These are phyloP conservation scores for Cyclaneusma minus DNA, from an alignment of 2,329 filamentous ascomycete species.

Conservation along the genomic window DNA sequence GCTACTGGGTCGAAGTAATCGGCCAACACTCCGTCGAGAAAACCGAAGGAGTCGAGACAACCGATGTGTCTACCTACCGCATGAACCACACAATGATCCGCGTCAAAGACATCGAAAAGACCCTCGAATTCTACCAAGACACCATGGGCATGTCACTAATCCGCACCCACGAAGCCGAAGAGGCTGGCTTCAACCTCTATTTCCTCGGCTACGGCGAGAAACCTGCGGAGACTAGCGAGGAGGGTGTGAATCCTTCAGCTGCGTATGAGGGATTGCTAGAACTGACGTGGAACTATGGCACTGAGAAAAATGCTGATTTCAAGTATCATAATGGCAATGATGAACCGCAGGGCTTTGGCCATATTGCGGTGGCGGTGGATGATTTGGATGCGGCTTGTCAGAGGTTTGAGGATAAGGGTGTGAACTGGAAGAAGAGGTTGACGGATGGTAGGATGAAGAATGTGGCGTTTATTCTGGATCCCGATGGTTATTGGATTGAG, in stretches of 20 bases:
- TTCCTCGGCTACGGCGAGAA: slow-evolving; percentile 68
- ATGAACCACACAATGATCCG: slow-evolving; percentile 92
- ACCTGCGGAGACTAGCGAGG: slow-evolving; percentile 33
- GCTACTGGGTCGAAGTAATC: slow-evolving; percentile 73
- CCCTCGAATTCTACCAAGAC: slow-evolving; percentile 69
- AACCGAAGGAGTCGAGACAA: slow-evolving; percentile 56
- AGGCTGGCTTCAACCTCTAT: slow-evolving; percentile 74
- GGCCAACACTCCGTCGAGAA: slow-evolving; percentile 56
- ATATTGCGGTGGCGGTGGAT: slow-evolving; percentile 79
- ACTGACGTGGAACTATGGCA: slow-evolving; percentile 72
- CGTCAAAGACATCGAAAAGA: slow-evolving; percentile 66
- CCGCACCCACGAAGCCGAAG: slow-evolving; percentile 53
- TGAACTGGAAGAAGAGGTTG: slow-evolving; percentile 89
- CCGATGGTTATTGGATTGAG: slow-evolving; percentile 75
- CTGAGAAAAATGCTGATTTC: slow-evolving; percentile 73
- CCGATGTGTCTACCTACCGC: slow-evolving; percentile 61
- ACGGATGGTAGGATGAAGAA: slow-evolving; percentile 90
- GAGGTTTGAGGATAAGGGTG: slow-evolving; percentile 66
- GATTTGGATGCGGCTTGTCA: slow-evolving; percentile 76
- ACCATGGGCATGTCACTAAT: slow-evolving; percentile 77
- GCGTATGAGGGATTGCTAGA: slow-evolving; percentile 75
- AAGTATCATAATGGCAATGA: slow-evolving; percentile 87
- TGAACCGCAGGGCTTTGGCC: slow-evolving; percentile 84
- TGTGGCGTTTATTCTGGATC: slow-evolving; percentile 80
- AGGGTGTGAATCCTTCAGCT: slow-evolving; percentile 41